A percentile compares a stretch with the other conserved stretches of the same genome.
phyloP scores from a whole-genome alignment of 2,329 filamentous ascomycete species.

The Beauveria pseudobassiana region DNA sequence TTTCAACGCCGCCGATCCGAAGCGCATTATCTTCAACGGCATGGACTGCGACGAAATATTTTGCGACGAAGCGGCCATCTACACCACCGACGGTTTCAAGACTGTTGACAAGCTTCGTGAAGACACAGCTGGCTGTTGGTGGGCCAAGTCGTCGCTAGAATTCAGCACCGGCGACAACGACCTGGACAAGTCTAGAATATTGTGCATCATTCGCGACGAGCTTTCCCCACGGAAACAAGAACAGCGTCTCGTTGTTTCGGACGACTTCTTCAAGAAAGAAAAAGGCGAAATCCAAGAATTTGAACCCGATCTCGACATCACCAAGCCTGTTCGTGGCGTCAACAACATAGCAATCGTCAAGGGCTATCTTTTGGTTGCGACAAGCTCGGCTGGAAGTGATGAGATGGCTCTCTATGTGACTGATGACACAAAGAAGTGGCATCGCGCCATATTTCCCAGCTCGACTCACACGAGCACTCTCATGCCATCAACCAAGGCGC shows the following conservation, averaged over 20 bases:
- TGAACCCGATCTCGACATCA: slow-evolving; percentile 70
- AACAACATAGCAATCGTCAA: slow-evolving; percentile 78
- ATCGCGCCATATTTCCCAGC: slow-evolving; percentile 80
- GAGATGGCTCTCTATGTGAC: slow-evolving; percentile 91
- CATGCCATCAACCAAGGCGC: slow-evolving; percentile 65
- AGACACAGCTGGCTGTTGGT: slow-evolving; percentile 71
- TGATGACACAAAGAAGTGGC: slow-evolving; percentile 77
- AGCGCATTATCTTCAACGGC: slow-evolving; percentile 80
- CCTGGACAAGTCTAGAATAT: slow-evolving; percentile 60
- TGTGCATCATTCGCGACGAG: slow-evolving; percentile 73
- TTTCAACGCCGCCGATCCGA: slow-evolving; percentile 77
- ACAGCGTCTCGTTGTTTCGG: slow-evolving; percentile 72
- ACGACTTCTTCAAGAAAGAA: slow-evolving; percentile 65
- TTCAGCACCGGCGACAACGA: slow-evolving; percentile 65
- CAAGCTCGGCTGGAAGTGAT: slow-evolving; percentile 68
- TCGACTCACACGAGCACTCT: slow-evolving; percentile 67
- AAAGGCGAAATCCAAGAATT: slow-evolving; percentile 48
- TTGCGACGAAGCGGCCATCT: slow-evolving; percentile 58
- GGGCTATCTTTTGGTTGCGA: slow-evolving; percentile 77
- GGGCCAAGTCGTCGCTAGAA: slow-evolving; percentile 69
- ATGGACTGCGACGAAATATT: slow-evolving; percentile 58
- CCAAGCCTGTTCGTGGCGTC: slow-evolving; percentile 69
- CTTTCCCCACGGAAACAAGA: slow-evolving; percentile 65
- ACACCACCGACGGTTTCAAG: slow-evolving; percentile 82
- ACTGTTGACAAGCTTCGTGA: slow-evolving; percentile 57